These are phyloP conservation scores for Aspergillus udagawae DNA, from an alignment of 2,329 filamentous ascomycete genomes.

Conservation along the genomic window DNA sequence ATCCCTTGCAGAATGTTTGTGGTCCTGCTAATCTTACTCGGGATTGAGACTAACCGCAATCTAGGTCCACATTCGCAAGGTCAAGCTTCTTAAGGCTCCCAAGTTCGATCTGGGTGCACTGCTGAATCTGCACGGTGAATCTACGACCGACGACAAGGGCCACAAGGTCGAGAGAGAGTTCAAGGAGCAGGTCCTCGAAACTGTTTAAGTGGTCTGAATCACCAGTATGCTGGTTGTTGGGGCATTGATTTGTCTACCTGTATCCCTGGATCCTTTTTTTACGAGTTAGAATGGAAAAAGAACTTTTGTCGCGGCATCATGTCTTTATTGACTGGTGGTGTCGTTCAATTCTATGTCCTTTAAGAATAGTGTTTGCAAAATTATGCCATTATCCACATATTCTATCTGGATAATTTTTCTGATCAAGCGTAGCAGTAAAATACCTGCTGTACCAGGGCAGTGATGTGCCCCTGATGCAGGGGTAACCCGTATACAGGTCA, in stretches of 20 bases:
- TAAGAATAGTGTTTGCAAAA: not conserved
- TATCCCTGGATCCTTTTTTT: slow-evolving; percentile 23
- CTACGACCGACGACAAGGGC: slow-evolving; percentile 88
- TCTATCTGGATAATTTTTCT: not conserved
- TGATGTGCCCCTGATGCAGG: too few species aligned
- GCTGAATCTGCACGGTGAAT: slow-evolving; percentile 96
- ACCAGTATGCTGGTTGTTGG: slow-evolving; percentile 68
- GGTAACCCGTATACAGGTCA: too few species aligned
- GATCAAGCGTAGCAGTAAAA: not conserved
- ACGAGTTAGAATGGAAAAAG: slow-evolving; percentile 21
- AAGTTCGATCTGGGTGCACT: slow-evolving; percentile 99
- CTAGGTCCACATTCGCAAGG: slow-evolving; percentile 99
- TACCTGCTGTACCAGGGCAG: too few species aligned
- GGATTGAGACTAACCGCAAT: slow-evolving; percentile 30
- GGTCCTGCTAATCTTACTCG: not conserved
- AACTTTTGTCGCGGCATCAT: not conserved
- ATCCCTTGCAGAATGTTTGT: slow-evolving; percentile 95
- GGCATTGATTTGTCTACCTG: slow-evolving; percentile 67
- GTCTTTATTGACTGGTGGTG: not conserved
- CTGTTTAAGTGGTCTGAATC: slow-evolving; percentile 64
- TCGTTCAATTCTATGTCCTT: not conserved
- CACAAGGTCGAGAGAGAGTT: slow-evolving; percentile 99
- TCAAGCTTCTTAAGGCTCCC: slow-evolving; percentile 97
- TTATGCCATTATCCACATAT: not conserved
- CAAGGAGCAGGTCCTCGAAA: slow-evolving; percentile 94